These are phyloP conservation scores for Metarhizium album DNA, from an alignment of 2,329 filamentous ascomycete species.

Conservation along the genomic window DNA sequence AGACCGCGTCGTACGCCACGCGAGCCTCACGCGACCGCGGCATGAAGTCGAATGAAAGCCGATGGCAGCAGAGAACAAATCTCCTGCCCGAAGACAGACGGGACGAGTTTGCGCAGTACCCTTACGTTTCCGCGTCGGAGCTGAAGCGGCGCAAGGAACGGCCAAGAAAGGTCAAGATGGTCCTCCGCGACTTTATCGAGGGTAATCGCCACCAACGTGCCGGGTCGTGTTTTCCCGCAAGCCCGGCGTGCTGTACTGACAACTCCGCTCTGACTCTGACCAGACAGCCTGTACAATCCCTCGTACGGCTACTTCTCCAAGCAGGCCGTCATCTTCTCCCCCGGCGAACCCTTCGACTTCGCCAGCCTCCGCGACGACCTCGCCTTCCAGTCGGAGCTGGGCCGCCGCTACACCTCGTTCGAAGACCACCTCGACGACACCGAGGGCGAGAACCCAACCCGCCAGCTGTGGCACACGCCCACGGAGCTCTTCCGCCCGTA, in stretches of 20 bases:
- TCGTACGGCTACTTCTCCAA: slow-evolving; percentile 95
- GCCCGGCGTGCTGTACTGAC: slow-evolving; percentile 8
- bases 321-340: slow-evolving; percentile 90
- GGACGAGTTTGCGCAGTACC: slow-evolving; percentile 72
- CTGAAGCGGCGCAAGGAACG: slow-evolving; percentile 62
- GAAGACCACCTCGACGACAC: slow-evolving; percentile 75
- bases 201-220: too few species aligned
- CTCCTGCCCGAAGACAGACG: slow-evolving; percentile 65
- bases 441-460: slow-evolving; percentile 54
- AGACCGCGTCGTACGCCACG: slow-evolving; percentile 16
- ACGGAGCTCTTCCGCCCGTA: slow-evolving; percentile 94
- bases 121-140: slow-evolving; percentile 73
- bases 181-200: slow-evolving; percentile 95
- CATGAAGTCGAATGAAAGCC: slow-evolving; percentile 47
- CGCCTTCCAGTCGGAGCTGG: slow-evolving; percentile 68
- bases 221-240: neutral
- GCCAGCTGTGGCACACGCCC: slow-evolving; percentile 96
- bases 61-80: slow-evolving; percentile 78
- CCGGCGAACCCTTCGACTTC: slow-evolving; percentile 87
- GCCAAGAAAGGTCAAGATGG: slow-evolving; percentile 87
- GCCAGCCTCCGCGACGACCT: slow-evolving; percentile 69
- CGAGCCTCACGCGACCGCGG: slow-evolving; percentile 25
- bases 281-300: slow-evolving; percentile 90
- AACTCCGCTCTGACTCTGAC: neutral
- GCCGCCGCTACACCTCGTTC: slow-evolving; percentile 75